These are phyloP conservation scores for Martensiomyces pterosporus DNA, from an alignment of 192 early-diverging fungal genomes.

Conservation along the genomic window DNA sequence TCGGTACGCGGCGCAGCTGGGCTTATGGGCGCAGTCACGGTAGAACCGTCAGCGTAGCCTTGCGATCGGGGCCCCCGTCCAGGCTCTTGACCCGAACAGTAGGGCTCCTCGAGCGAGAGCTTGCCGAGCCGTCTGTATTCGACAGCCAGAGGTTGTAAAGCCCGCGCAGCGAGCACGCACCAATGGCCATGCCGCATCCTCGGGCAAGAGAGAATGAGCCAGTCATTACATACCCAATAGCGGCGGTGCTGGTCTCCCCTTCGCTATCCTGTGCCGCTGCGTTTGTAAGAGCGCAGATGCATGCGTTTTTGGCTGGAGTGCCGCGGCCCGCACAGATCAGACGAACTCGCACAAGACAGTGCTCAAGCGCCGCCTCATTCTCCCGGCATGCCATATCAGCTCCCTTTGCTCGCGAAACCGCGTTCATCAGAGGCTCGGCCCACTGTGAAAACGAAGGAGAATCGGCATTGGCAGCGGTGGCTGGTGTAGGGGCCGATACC, in stretches of 20 bases:
- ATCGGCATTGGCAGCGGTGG: too few species aligned
- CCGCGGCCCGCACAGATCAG: slow-evolving; percentile 37
- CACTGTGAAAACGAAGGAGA: slow-evolving; percentile 11
- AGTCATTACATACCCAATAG: slow-evolving; percentile 38
- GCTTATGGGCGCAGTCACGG: not conserved
- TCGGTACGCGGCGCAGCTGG: too few species aligned
- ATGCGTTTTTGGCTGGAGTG: slow-evolving; percentile 28
- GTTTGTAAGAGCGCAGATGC: slow-evolving; percentile 29
- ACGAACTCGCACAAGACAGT: slow-evolving; percentile 39
- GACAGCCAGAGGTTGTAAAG: slow-evolving; percentile 28
- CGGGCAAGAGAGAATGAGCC: slow-evolving; percentile 47
- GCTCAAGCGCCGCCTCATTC: slow-evolving; percentile 4
- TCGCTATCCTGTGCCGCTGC: too few species aligned
- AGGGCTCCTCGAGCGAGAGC: too few species aligned
- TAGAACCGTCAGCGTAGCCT: slow-evolving; percentile 22
- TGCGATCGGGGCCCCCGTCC: slow-evolving; percentile 22
- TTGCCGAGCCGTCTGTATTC: too few species aligned
- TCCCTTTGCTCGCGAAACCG: too few species aligned
- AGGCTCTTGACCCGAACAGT: slow-evolving; percentile 15
- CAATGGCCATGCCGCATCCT: slow-evolving; percentile 42
- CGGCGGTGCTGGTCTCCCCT: not conserved
- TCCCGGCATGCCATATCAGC: not conserved
- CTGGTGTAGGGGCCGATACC: not conserved
- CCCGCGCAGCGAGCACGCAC: slow-evolving; percentile 39
- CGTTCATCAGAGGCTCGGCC: slow-evolving; percentile 25